A percentile compares a stretch with the other conserved stretches of the same genome.
Conservation (phyloP, 352 stramenopile species). For the Phytophthora palmivora region DNA sequence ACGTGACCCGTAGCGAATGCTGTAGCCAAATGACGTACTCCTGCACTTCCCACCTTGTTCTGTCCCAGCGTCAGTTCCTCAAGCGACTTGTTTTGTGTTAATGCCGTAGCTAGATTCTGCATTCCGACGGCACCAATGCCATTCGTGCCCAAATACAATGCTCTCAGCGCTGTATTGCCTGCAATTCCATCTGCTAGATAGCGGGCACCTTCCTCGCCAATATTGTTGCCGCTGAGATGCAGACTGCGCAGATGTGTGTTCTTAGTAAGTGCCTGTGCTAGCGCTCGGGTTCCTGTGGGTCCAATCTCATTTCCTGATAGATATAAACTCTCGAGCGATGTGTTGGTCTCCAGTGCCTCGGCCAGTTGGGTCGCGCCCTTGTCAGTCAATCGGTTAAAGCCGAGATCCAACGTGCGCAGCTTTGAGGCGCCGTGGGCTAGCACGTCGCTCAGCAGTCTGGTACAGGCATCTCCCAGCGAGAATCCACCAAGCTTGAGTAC, state of each 20-base stretch:
- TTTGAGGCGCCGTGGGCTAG: constrained; percentile 45
- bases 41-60: constrained; percentile 74
- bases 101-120: constrained; percentile 58
- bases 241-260: constrained; percentile 72
- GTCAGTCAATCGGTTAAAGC: constrained; percentile 85
- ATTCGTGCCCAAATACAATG: constrained; percentile 85
- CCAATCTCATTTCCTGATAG: constrained; percentile 86
- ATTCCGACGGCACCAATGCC: constrained; percentile 75
- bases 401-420: constrained; percentile 73
- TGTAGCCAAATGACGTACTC: constrained; percentile 62
- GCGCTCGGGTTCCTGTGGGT: constrained; percentile 48
- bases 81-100: constrained; percentile 64
- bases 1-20: constrained; percentile 64
- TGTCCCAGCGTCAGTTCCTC: constrained; percentile 81
- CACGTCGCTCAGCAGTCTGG: constrained; percentile 65
- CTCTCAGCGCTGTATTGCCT: constrained; percentile 54
- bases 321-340: constrained; percentile 75
- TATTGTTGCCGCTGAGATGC: constrained; percentile 86
- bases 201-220: constrained; percentile 73
- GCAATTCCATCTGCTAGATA: constrained; percentile 61
- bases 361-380: constrained; percentile 66
- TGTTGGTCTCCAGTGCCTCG: constrained; percentile 62
- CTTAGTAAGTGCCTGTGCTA: constrained; percentile 56
- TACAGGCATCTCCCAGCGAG: constrained; percentile 71
- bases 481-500: constrained; percentile 85